phyloP scores from a whole-genome alignment of 2,329 filamentous ascomycete species.

The Alternaria postmessia region DNA sequence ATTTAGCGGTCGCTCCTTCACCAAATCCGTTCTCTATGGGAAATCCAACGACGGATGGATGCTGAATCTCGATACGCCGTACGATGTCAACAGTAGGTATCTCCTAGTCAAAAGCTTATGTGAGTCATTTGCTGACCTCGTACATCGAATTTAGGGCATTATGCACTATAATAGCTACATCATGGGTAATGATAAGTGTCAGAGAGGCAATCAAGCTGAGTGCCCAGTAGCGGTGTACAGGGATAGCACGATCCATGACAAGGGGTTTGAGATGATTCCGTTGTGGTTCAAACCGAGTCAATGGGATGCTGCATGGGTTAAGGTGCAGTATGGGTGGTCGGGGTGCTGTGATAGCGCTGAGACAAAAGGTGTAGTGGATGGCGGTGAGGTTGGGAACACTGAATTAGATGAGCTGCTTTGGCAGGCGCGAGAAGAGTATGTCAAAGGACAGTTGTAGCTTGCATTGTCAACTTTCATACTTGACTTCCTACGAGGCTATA shows the following conservation, averaged over 20 bases:
- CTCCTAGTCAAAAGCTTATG: neutral
- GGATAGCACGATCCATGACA: neutral
- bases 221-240: neutral
- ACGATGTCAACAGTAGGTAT: neutral
- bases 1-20: neutral
- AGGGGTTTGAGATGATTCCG: neutral
- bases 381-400: neutral
- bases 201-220: neutral
- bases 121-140: neutral
- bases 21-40: neutral
- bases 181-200: neutral
- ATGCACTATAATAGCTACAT: conserved; percentile 1
- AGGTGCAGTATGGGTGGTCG: neutral
- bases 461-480: neutral
- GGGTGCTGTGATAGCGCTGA: neutral
- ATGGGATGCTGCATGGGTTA: neutral
- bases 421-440: neutral
- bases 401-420: neutral
- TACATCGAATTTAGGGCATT: neutral
- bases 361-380: neutral
- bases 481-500: neutral
- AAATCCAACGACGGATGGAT: neutral
- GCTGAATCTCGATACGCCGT: neutral
- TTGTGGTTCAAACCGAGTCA: neutral
- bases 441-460: neutral